phyloP scores from a whole-genome alignment of 2,329 filamentous ascomycete genomes.

The Penicillium occitanis region DNA sequence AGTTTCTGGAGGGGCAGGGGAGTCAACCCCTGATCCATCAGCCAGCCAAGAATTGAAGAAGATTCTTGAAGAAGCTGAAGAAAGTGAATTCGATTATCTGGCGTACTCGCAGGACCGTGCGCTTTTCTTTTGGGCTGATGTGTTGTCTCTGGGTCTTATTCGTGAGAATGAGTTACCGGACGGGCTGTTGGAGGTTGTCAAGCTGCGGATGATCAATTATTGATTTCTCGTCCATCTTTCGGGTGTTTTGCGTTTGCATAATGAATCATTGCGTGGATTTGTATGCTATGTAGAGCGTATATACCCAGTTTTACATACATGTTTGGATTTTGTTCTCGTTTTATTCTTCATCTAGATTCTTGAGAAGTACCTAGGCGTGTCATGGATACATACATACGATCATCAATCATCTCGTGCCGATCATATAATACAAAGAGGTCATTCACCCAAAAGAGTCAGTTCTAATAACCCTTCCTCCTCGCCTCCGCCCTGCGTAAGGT shows the following conservation, averaged over 20 bases:
- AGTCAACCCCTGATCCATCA: background rate
- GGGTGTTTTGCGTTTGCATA: background rate
- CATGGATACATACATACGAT: background rate
- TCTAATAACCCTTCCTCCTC: slow-evolving; percentile 26
- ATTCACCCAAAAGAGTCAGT: background rate
- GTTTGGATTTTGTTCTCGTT: background rate
- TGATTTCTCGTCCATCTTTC: slow-evolving; percentile 35
- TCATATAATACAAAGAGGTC: slow-evolving; percentile 8
- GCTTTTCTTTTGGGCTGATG: slow-evolving; percentile 93
- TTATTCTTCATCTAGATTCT: background rate
- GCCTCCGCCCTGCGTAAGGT: slow-evolving; percentile 43
- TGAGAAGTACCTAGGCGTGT: background rate
- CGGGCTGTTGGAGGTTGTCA: slow-evolving; percentile 63
- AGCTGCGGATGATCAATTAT: slow-evolving; percentile 62
- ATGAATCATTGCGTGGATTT: slow-evolving; percentile 1
- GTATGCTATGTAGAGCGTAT: slow-evolving; percentile 16
- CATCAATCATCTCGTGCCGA: background rate
- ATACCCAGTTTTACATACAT: slow-evolving; percentile 1
- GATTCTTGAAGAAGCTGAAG: slow-evolving; percentile 23
- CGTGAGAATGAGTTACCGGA: slow-evolving; percentile 73
- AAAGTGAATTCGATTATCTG: slow-evolving; percentile 87
- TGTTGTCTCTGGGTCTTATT: slow-evolving; percentile 72
- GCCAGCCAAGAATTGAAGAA: slow-evolving; percentile 16
- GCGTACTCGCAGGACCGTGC: slow-evolving; percentile 87
- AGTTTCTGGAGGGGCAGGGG: background rate